phyloP scores from a whole-genome alignment of 768 basidiomycete genomes.

The Mycena galericulata region DNA sequence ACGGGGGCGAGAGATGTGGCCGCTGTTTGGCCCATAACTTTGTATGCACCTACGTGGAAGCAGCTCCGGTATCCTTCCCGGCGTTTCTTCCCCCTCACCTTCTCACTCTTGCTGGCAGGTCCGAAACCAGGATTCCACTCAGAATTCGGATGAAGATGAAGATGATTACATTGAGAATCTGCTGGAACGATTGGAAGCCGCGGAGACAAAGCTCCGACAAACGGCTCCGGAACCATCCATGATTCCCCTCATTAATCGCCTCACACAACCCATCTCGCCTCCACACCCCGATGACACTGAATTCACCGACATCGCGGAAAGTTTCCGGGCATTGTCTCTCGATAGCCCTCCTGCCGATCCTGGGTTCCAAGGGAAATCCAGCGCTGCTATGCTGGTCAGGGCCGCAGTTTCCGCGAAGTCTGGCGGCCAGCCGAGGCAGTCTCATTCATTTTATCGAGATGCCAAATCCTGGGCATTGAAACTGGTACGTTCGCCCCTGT shows the following conservation, averaged over 20 bases:
- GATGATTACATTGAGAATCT: background rate
- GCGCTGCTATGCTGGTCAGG: slow-evolving; percentile 6
- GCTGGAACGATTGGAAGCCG: background rate
- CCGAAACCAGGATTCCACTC: background rate
- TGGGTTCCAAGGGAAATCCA: slow-evolving; percentile 18
- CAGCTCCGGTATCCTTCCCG: background rate
- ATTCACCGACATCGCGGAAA: slow-evolving; percentile 1
- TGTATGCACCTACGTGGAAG: slow-evolving; percentile 1
- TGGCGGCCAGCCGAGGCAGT: no score
- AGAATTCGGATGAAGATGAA: background rate
- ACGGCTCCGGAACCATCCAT: background rate
- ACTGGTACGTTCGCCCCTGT: background rate
- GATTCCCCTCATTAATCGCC: background rate
- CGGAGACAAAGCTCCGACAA: background rate
- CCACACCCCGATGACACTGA: background rate
- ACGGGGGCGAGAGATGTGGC: background rate
- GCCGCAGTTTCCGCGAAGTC: background rate
- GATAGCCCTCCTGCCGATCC: background rate
- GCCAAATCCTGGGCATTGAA: background rate
- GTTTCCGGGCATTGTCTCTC: slow-evolving; percentile 5
- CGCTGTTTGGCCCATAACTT: background rate
- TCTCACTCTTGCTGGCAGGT: no score
- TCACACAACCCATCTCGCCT: background rate
- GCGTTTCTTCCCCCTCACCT: background rate
- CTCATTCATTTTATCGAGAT: no score